Base-by-base conservation (phyloP, 108 stramenopile genomes). In the Cyclotella choctawhatcheeana region DNA sequence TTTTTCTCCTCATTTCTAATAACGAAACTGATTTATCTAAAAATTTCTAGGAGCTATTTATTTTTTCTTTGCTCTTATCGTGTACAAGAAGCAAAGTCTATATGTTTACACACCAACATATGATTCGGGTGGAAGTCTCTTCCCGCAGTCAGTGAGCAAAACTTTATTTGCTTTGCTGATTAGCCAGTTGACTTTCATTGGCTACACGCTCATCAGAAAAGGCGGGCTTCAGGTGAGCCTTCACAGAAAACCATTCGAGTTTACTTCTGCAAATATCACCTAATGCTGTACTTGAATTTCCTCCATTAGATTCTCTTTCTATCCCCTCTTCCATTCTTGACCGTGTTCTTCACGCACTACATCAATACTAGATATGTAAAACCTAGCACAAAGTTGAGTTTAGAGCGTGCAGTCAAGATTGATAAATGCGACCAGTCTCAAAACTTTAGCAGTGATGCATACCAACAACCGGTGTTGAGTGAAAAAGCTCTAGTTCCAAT, bases 391-490 rank as follows among this genome's bases (percentile, higher is more conserved):
- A 82, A 81, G 67, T 63, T 95, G 30, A 85, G 83, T 69, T 66
- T 95, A 62, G 94, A 95, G 77, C 86, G 92, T 16, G 94, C 94
- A 14, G 67, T 91, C n/a, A 90, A 91, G 60, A 84, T 88, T 55
- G 94, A 95, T 85, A 71, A 85, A 87, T 4, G 47, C n/a, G n/a
- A n/a, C n/a, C n/a, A 80, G 44, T 26, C 73, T 30, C 76, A 79
- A 30, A 62, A 85, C 55, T 95, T 95, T 60, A 79, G 85, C 68
- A 77, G 87, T 44, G 70, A 84, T 54, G 79, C 88, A 0, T 95
- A 95, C 61, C 84, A 88, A 7, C 94, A 95, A 64, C 94, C 94
- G 52, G 89, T 95, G n/a, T 67, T 95, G 58, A 91, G 90, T 25
- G 84, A 85, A 80, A 59, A 55, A 32, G 74, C 83, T 16, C 75